phyloP scores from a whole-genome alignment of 2,329 filamentous ascomycete species.

The Lachnellula subtilissima region DNA sequence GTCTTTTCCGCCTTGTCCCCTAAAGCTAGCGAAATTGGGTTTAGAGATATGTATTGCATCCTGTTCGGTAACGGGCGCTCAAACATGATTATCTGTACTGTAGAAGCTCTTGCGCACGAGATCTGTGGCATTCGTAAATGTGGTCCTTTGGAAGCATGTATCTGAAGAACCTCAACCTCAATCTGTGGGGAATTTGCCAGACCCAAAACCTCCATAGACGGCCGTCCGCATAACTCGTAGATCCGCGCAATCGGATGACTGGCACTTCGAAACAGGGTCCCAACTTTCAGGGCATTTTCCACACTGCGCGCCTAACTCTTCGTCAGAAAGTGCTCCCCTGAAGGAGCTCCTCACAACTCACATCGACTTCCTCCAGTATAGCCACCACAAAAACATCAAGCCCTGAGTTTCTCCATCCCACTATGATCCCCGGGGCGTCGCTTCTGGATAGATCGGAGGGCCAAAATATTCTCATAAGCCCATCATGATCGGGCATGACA shows the following conservation, averaged over 20 bases:
- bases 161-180: constrained; percentile 63
- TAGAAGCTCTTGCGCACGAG: constrained; percentile 64
- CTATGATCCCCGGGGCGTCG: constrained; percentile 73
- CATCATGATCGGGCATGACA: constrained; percentile 72
- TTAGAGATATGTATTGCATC: constrained; percentile 95
- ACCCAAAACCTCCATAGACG: constrained; percentile 80
- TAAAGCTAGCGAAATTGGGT: constrained; percentile 81
- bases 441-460: constrained; percentile 76
- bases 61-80: constrained; percentile 76
- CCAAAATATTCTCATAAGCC: constrained; percentile 98
- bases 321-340: constrained; percentile 22
- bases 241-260: constrained; percentile 76
- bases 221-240: constrained; percentile 77
- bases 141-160: constrained; percentile 54
- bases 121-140: constrained; percentile 61
- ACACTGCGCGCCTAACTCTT: constrained; percentile 54
- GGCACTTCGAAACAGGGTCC: constrained; percentile 77
- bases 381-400: constrained; percentile 87
- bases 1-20: constrained; percentile 58
- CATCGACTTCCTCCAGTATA: constrained; percentile 85
- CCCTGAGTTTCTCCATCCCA: constrained; percentile 93
- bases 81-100: constrained; percentile 84
- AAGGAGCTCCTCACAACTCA: constrained; percentile 39
- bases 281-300: constrained; percentile 79
- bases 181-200: constrained; percentile 62